Conservation (phyloP, 495 filamentous ascomycete genomes). For the Hypomontagnella monticulosa region DNA sequence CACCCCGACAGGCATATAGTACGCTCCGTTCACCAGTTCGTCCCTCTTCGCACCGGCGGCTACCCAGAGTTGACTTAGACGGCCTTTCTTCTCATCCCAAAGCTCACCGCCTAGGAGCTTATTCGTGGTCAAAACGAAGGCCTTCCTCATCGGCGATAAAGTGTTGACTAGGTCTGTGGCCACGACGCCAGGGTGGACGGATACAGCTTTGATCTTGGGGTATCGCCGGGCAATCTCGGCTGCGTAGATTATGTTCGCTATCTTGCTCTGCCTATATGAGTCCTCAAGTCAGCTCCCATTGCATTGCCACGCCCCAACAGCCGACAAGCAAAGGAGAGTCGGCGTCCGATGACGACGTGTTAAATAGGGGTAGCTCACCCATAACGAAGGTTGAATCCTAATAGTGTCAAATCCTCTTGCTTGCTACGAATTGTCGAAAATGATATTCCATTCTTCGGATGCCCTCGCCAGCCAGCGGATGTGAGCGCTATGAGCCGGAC, state of each 20-base stretch:
- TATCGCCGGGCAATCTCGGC: constrained; percentile 55
- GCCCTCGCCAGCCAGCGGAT: constrained; percentile 44
- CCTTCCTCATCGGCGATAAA: constrained; percentile 39
- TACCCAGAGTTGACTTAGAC: constrained; percentile 69
- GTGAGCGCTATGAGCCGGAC: constrained; percentile 54
- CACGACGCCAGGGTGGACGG: constrained; percentile 74
- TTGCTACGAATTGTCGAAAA: constrained; percentile 53
- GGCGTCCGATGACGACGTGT: neutral
- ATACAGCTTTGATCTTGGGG: constrained; percentile 64
- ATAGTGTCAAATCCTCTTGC: constrained; percentile 36
- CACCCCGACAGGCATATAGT: constrained; percentile 66
- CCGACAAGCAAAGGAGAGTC: neutral
- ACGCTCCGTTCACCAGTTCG: constrained; percentile 54
- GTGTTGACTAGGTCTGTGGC: constrained; percentile 61
- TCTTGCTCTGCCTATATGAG: constrained; percentile 58
- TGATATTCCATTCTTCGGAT: constrained; percentile 49
- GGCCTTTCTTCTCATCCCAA: constrained; percentile 55
- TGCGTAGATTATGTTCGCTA: constrained; percentile 59
- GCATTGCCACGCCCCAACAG: no score
- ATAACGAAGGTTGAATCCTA: constrained; percentile 28
- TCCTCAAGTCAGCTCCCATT: neutral
- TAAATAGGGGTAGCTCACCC: constrained; percentile 16
- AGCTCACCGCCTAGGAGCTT: constrained; percentile 30
- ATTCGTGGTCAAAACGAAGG: constrained; percentile 43
- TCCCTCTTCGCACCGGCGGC: constrained; percentile 52